Percentiles rank a stretch among this genome's conserved stretches.
Conservation (phyloP, 106 monocot species). For the Dendrobium officinale region DNA sequence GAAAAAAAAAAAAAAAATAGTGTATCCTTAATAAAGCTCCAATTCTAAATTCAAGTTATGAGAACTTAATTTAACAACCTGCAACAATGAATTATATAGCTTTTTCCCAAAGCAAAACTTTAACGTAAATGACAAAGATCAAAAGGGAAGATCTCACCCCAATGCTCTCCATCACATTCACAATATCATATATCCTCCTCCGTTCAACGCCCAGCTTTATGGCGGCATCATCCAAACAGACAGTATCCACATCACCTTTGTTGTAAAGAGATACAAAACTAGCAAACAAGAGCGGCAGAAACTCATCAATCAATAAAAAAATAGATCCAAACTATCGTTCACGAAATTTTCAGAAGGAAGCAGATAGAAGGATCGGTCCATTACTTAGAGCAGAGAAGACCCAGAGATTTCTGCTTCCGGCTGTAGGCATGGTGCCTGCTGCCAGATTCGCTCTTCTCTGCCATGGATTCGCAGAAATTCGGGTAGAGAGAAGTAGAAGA, state of each 20-base stretch:
- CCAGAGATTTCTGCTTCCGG: conserved; percentile 83
- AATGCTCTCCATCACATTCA: conserved; percentile 88
- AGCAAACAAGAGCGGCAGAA: conserved; percentile 5
- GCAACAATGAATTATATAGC: neutral
- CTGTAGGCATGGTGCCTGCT: conserved; percentile 48
- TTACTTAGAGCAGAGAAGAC: conserved; percentile 83
- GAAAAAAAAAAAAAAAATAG: neutral
- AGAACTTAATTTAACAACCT: neutral
- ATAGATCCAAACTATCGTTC: neutral
- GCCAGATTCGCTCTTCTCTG: conserved; percentile 4
- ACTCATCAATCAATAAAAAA: conserved; percentile 7
- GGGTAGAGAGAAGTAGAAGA: neutral
- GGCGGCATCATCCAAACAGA: conserved; percentile 80
- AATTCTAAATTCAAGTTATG: neutral
- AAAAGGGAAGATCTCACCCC: conserved; percentile 39
- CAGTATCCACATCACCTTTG: conserved; percentile 44
- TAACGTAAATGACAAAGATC: neutral
- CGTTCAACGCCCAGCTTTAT: conserved; percentile 71
- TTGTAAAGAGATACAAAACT: conserved; percentile 72
- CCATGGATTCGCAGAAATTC: neutral
- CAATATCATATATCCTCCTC: conserved; percentile 96
- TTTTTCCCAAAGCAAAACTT: neutral
- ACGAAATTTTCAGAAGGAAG: neutral
- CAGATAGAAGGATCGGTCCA: neutral
- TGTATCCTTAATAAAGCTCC: neutral